phyloP scores from a whole-genome alignment of 306 rosid genomes.

The Prunus fruticosa region DNA sequence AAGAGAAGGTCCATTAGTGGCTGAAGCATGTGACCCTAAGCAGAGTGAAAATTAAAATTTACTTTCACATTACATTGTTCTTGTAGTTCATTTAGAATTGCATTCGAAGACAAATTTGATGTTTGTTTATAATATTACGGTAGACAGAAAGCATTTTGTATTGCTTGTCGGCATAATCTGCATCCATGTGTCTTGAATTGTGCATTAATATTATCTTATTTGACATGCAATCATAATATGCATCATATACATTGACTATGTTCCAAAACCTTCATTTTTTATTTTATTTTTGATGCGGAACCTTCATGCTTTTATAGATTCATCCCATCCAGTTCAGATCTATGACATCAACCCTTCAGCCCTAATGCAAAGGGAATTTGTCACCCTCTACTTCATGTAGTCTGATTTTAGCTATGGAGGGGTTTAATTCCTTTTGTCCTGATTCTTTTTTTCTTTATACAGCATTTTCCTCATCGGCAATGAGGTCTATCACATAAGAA shows the following conservation, averaged over 20 bases:
- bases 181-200: not conserved
- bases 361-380: not conserved
- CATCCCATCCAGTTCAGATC: not conserved
- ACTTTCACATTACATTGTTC: slow-evolving; percentile 14
- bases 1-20: not conserved
- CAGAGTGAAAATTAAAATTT: not conserved
- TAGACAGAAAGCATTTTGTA: slow-evolving; percentile 1
- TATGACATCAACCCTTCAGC: not conserved
- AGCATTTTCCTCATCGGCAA: no score
- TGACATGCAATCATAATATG: not conserved
- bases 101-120: slow-evolving; percentile 3
- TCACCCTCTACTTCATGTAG: no score
- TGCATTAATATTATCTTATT: not conserved
- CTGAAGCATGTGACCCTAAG: not conserved
- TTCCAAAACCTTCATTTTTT: not conserved
- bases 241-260: not conserved
- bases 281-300: not conserved
- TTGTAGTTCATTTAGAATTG: not conserved
- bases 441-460: no score
- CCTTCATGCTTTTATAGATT: not conserved
- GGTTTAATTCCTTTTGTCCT: no score
- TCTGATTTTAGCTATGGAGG: no score
- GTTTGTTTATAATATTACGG: not conserved
- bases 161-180: not conserved
- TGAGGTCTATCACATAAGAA: no score